These are phyloP conservation scores for Phaseolus coccineus DNA, from an alignment of 331 rosid species.

Conservation along the genomic window DNA sequence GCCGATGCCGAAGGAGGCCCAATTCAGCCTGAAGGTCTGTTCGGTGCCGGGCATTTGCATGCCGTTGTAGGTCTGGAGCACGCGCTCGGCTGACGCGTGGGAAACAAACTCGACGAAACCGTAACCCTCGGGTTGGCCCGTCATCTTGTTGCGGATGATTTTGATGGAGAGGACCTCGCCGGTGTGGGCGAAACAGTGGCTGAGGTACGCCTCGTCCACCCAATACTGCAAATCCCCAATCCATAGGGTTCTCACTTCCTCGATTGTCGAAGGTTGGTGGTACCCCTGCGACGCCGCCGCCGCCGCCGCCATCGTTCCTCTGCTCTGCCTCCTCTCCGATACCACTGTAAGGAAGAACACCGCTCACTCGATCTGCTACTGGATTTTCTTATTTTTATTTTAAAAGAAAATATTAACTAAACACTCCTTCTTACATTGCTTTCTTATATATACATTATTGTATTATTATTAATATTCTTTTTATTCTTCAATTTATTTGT, in stretches of 20 bases:
- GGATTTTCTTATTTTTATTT: not conserved
- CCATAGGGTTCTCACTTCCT: slow-evolving; percentile 93
- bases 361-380: not conserved
- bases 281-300: slow-evolving; percentile 17
- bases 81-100: slow-evolving; percentile 80
- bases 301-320: not conserved
- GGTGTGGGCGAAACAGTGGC: slow-evolving; percentile 77
- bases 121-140: slow-evolving; percentile 92
- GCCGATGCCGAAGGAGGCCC: slow-evolving; percentile 97
- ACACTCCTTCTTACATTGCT: no score
- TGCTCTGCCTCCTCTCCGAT: not conserved
- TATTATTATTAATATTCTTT: no score
- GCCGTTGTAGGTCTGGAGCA: slow-evolving; percentile 81
- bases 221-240: slow-evolving; percentile 94
- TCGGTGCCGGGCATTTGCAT: slow-evolving; percentile 89
- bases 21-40: slow-evolving; percentile 81
- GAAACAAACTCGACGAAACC: slow-evolving; percentile 90
- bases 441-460: no score
- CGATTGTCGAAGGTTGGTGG: slow-evolving; percentile 45
- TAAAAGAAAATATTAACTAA: no score
- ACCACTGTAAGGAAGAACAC: not conserved
- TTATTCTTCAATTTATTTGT: no score
- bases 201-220: slow-evolving; percentile 87
- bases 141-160: slow-evolving; percentile 85
- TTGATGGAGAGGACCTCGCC: slow-evolving; percentile 84